A percentile compares a stretch with the other conserved stretches of the same genome.
Evolutionary conservation across 2,329 filamentous ascomycete species (phyloP).

Genomic region (Pseudocercospora cruenta): DNA sequence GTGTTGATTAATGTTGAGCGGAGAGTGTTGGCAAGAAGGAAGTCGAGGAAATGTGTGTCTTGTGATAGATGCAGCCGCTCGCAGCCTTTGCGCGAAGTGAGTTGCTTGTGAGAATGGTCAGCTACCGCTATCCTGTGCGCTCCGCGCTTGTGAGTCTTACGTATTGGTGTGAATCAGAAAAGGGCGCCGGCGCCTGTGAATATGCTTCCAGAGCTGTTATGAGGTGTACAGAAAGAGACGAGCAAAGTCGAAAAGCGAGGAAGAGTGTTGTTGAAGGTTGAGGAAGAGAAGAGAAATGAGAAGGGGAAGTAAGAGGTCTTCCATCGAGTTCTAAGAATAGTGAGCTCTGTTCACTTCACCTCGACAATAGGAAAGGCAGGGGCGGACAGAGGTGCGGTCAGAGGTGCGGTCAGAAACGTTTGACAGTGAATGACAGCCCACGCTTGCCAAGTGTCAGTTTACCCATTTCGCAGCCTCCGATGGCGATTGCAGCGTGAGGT

Average conservation of each 20-base stretch:
- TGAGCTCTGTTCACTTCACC: background rate
- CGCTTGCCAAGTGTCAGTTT: background rate
- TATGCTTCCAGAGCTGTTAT: background rate
- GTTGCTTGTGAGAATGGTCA: background rate
- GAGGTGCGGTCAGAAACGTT: background rate
- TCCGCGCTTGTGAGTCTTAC: background rate
- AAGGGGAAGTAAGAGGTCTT: conserved; percentile 3
- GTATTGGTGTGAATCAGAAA: background rate
- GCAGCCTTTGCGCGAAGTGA: background rate
- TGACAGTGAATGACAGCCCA: conserved; percentile 3
- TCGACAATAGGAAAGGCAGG: conserved; percentile 8
- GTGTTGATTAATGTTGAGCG: background rate
- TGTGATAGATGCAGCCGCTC: background rate
- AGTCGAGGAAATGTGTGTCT: background rate
- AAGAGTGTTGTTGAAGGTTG: background rate
- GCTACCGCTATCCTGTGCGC: background rate
- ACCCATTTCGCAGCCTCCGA: background rate
- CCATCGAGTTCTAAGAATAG: conserved; percentile 5
- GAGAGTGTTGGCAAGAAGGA: background rate
- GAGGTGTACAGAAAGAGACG: background rate
- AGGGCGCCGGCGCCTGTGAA: background rate
- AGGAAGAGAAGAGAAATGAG: background rate
- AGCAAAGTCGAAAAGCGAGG: background rate
- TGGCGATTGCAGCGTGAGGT: background rate
- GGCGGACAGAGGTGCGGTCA: background rate